Evolutionary conservation across 352 stramenopile genomes (phyloP), one percentile per base, ranked within the genome.

Genomic region (Pythium aphanidermatum): DNA sequence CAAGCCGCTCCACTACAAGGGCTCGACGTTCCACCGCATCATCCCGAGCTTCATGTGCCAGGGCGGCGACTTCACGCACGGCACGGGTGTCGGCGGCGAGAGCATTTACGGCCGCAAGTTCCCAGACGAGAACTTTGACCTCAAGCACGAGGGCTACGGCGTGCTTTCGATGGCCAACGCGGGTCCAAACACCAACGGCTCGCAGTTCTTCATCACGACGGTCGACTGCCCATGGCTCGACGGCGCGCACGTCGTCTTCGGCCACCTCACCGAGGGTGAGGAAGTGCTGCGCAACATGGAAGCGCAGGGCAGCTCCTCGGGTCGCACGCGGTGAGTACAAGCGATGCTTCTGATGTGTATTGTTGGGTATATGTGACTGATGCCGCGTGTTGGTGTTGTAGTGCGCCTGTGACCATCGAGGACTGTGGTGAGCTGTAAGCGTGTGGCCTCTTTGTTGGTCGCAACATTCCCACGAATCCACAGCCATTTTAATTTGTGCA

Each of bases 231-330:
- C 81, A 0, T 96, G 85, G 85, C 66, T 96, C 47, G 86, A 96
- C 64, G 68, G 73, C 47, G 71, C 69, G 13, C 87, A 96, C 65
- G 83, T 96, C 21, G 87, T 96, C 39, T 96, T 99, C 60, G 97
- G 96, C 44, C 83, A 95, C 40, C 56, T 92, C 26, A 78, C 93
- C 16, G 92, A 99, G 44, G 96, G 96, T 27, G 71, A 97, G 46
- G 95, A 99, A 46, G 84, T 99, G 59, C 87, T 99, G 5, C 83
- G 97, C 57, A 76, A 68, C 44, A 98, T 99, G 63, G 97, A 99
- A 69, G 58, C 49, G 21, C 62, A 98, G 47, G 97, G 97, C 51
- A 95, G 68, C 47, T 71, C 85, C 44, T 96, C 70, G 50, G 97
- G 97, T 21, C 88, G 93, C 29, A 93, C 75, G 14, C 57, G 70